Percentiles rank a stretch among this genome's conserved stretches.
Evolutionary conservation across 805 yeast species (phyloP).

Genomic region (Yamadazyma insecticola): DNA sequence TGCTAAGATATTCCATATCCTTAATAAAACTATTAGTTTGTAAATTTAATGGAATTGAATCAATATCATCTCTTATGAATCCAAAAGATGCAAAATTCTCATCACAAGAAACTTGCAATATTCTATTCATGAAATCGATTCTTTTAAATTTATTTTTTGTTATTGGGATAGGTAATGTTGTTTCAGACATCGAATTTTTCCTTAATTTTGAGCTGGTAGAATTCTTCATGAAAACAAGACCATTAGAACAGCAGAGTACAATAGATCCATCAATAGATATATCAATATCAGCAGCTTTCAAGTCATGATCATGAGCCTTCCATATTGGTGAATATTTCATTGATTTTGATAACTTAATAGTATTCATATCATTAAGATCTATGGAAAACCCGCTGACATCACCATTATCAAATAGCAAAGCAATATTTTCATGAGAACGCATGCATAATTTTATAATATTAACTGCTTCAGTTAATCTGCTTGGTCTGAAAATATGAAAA

Average conservation of each 20-base stretch:
- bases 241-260: slow-evolving; percentile 62
- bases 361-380: slow-evolving; percentile 15
- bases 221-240: slow-evolving; percentile 53
- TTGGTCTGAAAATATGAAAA: slow-evolving; percentile 54
- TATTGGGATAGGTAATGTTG: slow-evolving; percentile 21
- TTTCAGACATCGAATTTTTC: slow-evolving; percentile 29
- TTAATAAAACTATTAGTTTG: slow-evolving; percentile 40
- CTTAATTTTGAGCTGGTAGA: slow-evolving; percentile 14
- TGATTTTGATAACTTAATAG: slow-evolving; percentile 17
- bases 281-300: slow-evolving; percentile 64
- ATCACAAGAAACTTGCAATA: slow-evolving; percentile 64
- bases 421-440: slow-evolving; percentile 39
- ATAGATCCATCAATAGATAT: slow-evolving; percentile 65
- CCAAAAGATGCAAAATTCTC: slow-evolving; percentile 61
- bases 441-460: slow-evolving; percentile 27
- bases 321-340: slow-evolving; percentile 51
- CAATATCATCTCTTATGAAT: slow-evolving; percentile 60
- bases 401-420: slow-evolving; percentile 57
- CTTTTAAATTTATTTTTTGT: slow-evolving; percentile 52
- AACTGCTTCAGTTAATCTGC: slow-evolving; percentile 40
- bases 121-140: slow-evolving; percentile 49
- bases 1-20: slow-evolving; percentile 56
- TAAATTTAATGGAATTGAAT: slow-evolving; percentile 52
- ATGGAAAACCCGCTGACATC: slow-evolving; percentile 41
- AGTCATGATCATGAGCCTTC: slow-evolving; percentile 55